phyloP scores from a whole-genome alignment of 2,329 filamentous ascomycete genomes.

The Aspergillus novoparasiticus region DNA sequence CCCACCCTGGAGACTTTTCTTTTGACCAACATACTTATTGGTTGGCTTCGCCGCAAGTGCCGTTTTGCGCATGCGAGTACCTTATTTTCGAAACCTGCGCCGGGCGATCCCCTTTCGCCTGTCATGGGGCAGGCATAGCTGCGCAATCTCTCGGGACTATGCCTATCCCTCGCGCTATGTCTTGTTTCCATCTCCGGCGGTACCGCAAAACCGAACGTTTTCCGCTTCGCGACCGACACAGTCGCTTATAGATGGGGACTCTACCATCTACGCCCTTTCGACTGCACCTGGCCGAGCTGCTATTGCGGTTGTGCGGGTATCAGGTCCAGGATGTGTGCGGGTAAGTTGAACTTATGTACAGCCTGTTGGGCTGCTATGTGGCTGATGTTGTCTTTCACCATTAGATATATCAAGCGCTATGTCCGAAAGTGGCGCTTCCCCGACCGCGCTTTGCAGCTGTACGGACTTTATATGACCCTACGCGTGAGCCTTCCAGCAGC shows the following conservation, averaged over 20 bases:
- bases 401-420: conserved; percentile 67
- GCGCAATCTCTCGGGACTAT: conserved; percentile 11
- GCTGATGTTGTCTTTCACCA: conserved; percentile 6
- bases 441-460: conserved; percentile 69
- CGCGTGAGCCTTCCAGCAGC: conserved; percentile 35
- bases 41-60: not conserved
- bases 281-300: conserved; percentile 83
- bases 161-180: conserved; percentile 16
- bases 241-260: conserved; percentile 32
- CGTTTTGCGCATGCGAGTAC: conserved; percentile 36
- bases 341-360: conserved; percentile 47
- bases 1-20: not conserved
- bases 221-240: conserved; percentile 18
- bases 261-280: conserved; percentile 89
- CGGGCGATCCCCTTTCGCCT: conserved; percentile 30
- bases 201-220: conserved; percentile 24
- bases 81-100: conserved; percentile 22
- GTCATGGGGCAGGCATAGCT: conserved; percentile 22
- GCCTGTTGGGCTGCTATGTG: not conserved
- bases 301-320: conserved; percentile 87
- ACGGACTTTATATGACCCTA: conserved; percentile 70
- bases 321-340: conserved; percentile 72
- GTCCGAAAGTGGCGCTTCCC: conserved; percentile 56
- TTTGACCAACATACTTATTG: not conserved
- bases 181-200: conserved; percentile 6